Evolutionary conservation across 2,329 filamentous ascomycete genomes (phyloP), one percentile per base, ranked within the genome.

Genomic region (Botryotinia globosa): DNA sequence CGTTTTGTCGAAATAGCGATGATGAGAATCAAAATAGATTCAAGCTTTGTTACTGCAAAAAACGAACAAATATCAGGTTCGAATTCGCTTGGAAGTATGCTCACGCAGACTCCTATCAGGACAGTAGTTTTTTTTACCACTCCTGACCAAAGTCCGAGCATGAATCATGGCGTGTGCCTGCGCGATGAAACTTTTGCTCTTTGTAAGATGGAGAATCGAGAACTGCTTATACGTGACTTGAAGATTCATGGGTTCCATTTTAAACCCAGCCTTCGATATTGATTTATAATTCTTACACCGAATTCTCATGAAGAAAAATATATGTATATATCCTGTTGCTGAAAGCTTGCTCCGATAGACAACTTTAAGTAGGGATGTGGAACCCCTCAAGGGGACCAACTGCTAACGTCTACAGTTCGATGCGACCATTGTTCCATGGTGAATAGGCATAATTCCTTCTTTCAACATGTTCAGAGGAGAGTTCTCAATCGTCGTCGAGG

Each of bases 241-340:
- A 1, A n/a, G 12, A 51, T 5, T 51, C 4, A 4, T 4, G 14
- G 14, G 10, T n/a, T n/a, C n/a, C n/a, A n/a, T n/a, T n/a, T n/a
- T n/a, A n/a, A n/a, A 16, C 7, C 12, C 6, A 29, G n/a, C 14
- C n/a, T 0, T 8, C 14, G 29, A 0, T 29, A 8, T 29, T 3
- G 51, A 6, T 54, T 54, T 1, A 18, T 16, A 6, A 0, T n/a
- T 14, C 25, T 29, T 54, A 14, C 29, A 54, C n/a, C 14, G 14
- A 29, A 8, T 29, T 54, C 16, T 1, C n/a, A 8, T 29, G 25
- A 7, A 54, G 25, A 3, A 8, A 34, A 3, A 12, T 16, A 3
- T 29, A 18, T 29, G 8, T n/a, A 14, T 51, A 14, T n/a, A 18
- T 54, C n/a, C 5, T 54, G 12, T 29, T 18, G 14, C 6, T 29